Evolutionary conservation across 306 rosid species (phyloP), one percentile per base, ranked within the genome.

Genomic region (Gastrolobium bilobum): DNA sequence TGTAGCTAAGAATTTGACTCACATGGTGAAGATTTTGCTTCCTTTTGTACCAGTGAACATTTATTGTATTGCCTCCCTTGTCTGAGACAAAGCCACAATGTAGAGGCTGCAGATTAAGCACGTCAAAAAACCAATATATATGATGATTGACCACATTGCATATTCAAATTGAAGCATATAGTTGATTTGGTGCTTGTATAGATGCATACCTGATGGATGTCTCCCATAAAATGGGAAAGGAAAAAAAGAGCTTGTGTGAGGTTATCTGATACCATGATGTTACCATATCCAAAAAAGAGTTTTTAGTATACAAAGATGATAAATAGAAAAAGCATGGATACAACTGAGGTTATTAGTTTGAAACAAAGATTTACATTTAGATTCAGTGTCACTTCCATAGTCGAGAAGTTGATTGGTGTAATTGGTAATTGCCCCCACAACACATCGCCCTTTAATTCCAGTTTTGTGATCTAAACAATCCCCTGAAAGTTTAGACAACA

Each of bases 1-100:
- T 14, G 40, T 20, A 68, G 11, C 4, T 71, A 7, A 14, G 39
- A 54, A 34, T 29, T 71, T 44, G 10, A 73, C 92, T 80, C 64
- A 94, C 98, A 86, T 91, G 97, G 72, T 94, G 98, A 83, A 94
- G 97, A 84, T 88, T 92, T 78, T 89, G 88, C 79, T 87, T 88
- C 59, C 89, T 88, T 26, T 71, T 90, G 74, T 75, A 92, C 98
- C 98, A 94, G 60, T 83, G 96, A 57, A 94, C 87, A 2, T 37
- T 77, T 14, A 94, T 89, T 4, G 80, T 62, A 48, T 94, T 94
- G 50, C 86, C 98, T 81, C 98, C 98, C 68, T 47, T 73, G 84
- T 92, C 98, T 34, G 93, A 69, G 51, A 81, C 56, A 73, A 91
- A 92, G 15, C 98, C 98, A 61, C 91, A 92, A 74, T 92, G 98